Percentiles rank a stretch among this genome's conserved stretches.
Evolutionary conservation across 208 protist species (phyloP).

Genomic region (Leishmania guyanensis): DNA sequence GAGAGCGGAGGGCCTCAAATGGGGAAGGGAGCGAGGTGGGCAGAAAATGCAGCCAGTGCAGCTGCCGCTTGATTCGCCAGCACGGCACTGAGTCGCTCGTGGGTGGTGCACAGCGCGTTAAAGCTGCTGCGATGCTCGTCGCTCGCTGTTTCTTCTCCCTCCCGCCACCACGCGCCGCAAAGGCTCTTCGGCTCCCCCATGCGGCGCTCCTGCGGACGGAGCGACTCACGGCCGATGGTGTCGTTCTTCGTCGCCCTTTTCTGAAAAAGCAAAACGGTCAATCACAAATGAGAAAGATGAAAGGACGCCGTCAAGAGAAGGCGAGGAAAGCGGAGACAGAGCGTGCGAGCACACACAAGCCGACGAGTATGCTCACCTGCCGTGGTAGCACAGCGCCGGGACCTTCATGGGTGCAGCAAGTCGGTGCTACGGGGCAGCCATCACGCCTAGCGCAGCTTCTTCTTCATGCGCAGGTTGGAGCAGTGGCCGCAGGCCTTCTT

Average conservation of each 20-base stretch:
- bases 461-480: slow-evolving; percentile 98
- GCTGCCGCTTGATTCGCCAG: not conserved
- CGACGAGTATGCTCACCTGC: not conserved
- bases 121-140: not conserved
- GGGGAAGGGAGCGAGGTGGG: not conserved
- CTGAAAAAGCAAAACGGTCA: not conserved
- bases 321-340: not conserved
- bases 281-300: not conserved
- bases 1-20: not conserved
- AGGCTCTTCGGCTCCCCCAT: not conserved
- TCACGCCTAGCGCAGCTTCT: slow-evolving; percentile 87
- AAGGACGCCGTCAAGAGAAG: not conserved
- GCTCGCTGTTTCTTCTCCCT: not conserved
- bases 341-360: not conserved
- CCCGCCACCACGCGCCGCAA: not conserved
- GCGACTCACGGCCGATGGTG: not conserved
- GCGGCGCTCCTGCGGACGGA: not conserved
- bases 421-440: not conserved
- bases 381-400: not conserved
- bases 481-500: slow-evolving; percentile 99
- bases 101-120: not conserved
- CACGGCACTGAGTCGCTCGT: not conserved
- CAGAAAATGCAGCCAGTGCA: not conserved
- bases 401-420: no score
- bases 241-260: not conserved